Conservation (phyloP, 805 yeast species). For the Candida rishiriensis region DNA sequence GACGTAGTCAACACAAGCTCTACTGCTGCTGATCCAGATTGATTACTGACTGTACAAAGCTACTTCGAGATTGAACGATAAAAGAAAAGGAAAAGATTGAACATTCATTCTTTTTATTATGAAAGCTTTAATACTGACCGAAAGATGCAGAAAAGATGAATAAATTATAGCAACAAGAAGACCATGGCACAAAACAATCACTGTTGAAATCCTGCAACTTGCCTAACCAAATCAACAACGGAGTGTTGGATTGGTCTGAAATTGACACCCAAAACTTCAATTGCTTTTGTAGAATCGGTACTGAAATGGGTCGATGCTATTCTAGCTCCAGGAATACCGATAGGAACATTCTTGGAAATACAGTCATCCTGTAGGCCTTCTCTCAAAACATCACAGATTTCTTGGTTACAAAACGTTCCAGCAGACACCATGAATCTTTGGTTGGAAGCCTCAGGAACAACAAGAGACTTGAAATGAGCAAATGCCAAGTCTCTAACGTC, state of each 20-base stretch:
- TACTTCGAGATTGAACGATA: no score
- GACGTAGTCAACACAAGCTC: no score
- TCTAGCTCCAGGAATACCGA: slow-evolving; percentile 22
- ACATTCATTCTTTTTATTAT: no score
- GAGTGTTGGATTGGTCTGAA: slow-evolving; percentile 16
- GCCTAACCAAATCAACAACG: slow-evolving; percentile 7
- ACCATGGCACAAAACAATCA: no score
- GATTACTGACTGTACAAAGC: no score
- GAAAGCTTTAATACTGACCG: no score
- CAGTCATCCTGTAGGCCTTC: slow-evolving; percentile 13
- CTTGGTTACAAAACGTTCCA: slow-evolving; percentile 28
- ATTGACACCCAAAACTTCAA: slow-evolving; percentile 10
- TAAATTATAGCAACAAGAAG: no score
- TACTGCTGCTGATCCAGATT: no score
- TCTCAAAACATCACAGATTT: slow-evolving; percentile 19
- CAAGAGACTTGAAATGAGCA: slow-evolving; percentile 31
- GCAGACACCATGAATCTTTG: slow-evolving; percentile 30
- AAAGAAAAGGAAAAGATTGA: no score
- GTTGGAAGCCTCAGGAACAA: slow-evolving; percentile 26
- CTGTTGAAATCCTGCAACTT: no score
- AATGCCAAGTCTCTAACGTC: slow-evolving; percentile 43
- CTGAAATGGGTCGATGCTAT: slow-evolving; percentile 23
- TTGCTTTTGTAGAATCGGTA: slow-evolving; percentile 24
- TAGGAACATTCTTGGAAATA: slow-evolving; percentile 8
- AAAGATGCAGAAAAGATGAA: no score